Evolutionary conservation across 257 asterid genomes (phyloP).

Genomic region (Echium plantagineum): DNA sequence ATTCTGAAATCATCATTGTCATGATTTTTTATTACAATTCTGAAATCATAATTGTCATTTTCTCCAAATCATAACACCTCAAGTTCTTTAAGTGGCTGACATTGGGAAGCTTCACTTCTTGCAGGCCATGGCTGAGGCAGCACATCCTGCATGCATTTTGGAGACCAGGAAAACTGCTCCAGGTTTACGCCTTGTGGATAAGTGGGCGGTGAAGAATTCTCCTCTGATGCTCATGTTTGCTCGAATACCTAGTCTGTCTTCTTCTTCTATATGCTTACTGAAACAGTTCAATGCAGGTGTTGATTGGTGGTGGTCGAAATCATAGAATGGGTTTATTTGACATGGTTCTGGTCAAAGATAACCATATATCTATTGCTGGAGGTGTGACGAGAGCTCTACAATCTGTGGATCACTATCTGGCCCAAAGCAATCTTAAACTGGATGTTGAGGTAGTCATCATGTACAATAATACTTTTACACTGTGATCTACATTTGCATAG

Average conservation of each 20-base stretch:
- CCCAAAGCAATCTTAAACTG: constrained; percentile 65
- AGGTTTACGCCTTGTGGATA: constrained; percentile 89
- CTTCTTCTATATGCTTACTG: not conserved
- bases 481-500: not conserved
- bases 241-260: not conserved
- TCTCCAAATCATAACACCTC: not conserved
- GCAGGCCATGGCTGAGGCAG: constrained; percentile 98
- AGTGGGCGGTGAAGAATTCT: constrained; percentile 93
- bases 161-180: constrained; percentile 99
- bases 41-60: too few relatives aligned
- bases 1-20: too few relatives aligned
- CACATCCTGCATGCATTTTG: constrained; percentile 67
- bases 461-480: not conserved
- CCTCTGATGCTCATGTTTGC: constrained; percentile 13
- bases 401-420: constrained; percentile 66
- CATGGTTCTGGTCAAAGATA: constrained; percentile 96
- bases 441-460: constrained; percentile 64
- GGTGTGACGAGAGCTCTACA: constrained; percentile 67
- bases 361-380: constrained; percentile 89
- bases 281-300: constrained; percentile 38
- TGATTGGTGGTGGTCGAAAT: constrained; percentile 91
- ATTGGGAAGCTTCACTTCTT: constrained; percentile 4
- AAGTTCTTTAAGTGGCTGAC: not conserved
- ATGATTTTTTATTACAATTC: too few relatives aligned
- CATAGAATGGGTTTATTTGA: constrained; percentile 97